A percentile compares a stretch with the other conserved stretches of the same genome.
phyloP scores from a whole-genome alignment of 495 filamentous ascomycete genomes.

The Aspergillus diversus region DNA sequence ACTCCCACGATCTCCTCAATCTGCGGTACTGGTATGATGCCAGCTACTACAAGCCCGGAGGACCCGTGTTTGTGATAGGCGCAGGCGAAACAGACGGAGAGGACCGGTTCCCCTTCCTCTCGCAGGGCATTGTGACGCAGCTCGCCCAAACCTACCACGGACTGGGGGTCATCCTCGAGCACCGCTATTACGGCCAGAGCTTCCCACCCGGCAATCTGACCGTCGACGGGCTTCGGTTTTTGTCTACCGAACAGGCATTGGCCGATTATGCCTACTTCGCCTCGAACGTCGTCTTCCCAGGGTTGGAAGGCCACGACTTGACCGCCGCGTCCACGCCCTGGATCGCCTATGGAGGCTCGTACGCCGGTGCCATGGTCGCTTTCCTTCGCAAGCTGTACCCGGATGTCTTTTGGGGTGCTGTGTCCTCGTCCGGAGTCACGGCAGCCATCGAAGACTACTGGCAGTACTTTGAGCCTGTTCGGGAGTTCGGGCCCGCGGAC shows the following conservation, averaged over 20 bases:
- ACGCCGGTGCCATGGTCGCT: constrained; percentile 72
- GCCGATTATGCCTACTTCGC: constrained; percentile 77
- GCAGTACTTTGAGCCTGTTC: constrained; percentile 69
- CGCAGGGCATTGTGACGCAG: constrained; percentile 69
- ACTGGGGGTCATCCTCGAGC: constrained; percentile 75
- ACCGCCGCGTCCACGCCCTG: constrained; percentile 61
- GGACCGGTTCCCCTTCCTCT: constrained; percentile 63
- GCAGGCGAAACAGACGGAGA: constrained; percentile 64
- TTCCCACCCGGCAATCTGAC: constrained; percentile 61
- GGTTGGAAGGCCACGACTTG: constrained; percentile 63
- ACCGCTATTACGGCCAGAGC: constrained; percentile 72
- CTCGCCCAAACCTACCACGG: constrained; percentile 66
- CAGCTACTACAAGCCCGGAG: constrained; percentile 65
- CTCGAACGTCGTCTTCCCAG: constrained; percentile 63
- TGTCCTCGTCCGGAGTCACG: constrained; percentile 72
- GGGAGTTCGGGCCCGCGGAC: constrained; percentile 55
- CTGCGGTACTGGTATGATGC: constrained; percentile 78
- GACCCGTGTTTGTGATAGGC: constrained; percentile 71
- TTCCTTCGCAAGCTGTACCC: constrained; percentile 72
- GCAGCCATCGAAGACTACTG: constrained; percentile 73
- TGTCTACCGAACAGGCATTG: constrained; percentile 75
- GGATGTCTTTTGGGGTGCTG: constrained; percentile 68
- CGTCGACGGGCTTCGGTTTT: constrained; percentile 68
- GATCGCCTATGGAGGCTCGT: constrained; percentile 75
- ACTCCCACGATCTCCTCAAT: constrained; percentile 59